These are phyloP conservation scores for Testicularia cyperi DNA, from an alignment of 1,284 basidiomycete genomes.

Conservation along the genomic window DNA sequence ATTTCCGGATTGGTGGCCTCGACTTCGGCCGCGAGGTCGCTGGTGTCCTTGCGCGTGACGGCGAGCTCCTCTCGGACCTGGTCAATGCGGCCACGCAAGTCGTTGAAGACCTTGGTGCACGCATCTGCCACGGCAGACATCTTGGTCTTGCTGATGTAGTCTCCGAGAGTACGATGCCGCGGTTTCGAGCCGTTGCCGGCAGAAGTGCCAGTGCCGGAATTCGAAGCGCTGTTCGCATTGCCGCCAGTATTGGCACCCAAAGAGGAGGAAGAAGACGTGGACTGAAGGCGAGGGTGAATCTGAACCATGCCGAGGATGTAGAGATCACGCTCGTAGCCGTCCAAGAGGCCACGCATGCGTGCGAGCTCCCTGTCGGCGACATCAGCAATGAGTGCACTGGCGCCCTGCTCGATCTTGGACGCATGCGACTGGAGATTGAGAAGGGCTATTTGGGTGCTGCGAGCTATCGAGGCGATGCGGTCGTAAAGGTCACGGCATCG, in stretches of 20 bases:
- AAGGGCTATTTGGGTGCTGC: slow-evolving; percentile 49
- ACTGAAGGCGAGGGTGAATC: slow-evolving; percentile 46
- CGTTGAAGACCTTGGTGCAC: slow-evolving; percentile 34
- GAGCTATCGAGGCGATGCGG: slow-evolving; percentile 37
- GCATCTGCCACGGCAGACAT: slow-evolving; percentile 48
- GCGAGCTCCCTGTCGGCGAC: slow-evolving; percentile 41
- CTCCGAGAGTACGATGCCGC: slow-evolving; percentile 43
- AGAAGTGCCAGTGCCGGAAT: not conserved
- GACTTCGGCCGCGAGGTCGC: slow-evolving; percentile 39
- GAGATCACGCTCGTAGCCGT: slow-evolving; percentile 49
- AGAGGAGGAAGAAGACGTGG: not conserved
- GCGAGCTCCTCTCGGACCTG: slow-evolving; percentile 23
- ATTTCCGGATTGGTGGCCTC: slow-evolving; percentile 38
- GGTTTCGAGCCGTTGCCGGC: slow-evolving; percentile 12
- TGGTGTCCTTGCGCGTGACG: slow-evolving; percentile 39
- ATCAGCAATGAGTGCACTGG: slow-evolving; percentile 32
- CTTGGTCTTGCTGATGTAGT: slow-evolving; percentile 46
- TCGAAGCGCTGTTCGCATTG: not conserved
- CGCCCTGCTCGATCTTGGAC: slow-evolving; percentile 39
- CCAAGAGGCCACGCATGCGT: slow-evolving; percentile 48
- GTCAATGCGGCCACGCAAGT: slow-evolving; percentile 35
- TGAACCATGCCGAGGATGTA: slow-evolving; percentile 45
- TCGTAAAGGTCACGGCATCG: slow-evolving; percentile 20
- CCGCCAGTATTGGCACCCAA: too few relatives aligned
- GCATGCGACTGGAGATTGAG: slow-evolving; percentile 52